A percentile compares a stretch with the other conserved stretches of the same genome.
phyloP scores from a whole-genome alignment of 768 basidiomycete species.

The Termitomyces sp. region DNA sequence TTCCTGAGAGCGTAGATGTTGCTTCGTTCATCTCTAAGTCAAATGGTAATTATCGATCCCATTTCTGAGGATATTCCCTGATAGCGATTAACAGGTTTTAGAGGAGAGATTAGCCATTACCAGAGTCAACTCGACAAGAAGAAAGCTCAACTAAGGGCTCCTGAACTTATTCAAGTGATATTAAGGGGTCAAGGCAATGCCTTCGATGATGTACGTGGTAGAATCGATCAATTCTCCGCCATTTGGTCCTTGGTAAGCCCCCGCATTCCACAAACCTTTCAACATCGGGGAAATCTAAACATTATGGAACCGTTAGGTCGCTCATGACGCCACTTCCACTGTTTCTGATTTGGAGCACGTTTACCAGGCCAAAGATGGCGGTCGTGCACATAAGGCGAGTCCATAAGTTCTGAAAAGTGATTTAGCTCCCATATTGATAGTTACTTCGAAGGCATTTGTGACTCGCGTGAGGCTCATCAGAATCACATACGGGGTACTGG shows the following conservation, averaged over 20 bases:
- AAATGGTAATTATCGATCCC: background rate
- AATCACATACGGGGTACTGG: slow-evolving; percentile 1
- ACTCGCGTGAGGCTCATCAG: slow-evolving; percentile 3
- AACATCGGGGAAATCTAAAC: background rate
- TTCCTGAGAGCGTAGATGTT: background rate
- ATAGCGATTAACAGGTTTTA: background rate
- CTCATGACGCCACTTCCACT: slow-evolving; percentile 1
- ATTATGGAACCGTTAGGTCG: background rate
- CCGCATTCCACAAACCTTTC: background rate
- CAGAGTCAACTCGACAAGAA: slow-evolving; percentile 5
- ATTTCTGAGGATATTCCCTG: background rate
- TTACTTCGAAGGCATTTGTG: slow-evolving; percentile 2
- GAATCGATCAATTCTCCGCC: slow-evolving; percentile 1
- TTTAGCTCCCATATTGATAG: background rate
- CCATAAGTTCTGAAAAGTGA: too few relatives aligned
- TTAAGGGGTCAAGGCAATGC: slow-evolving; percentile 2
- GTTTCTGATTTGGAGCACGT: background rate
- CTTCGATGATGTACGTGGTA: slow-evolving; percentile 9
- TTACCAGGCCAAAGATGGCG: background rate
- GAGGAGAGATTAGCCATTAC: background rate
- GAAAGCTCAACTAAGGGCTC: background rate
- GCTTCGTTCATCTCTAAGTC: background rate
- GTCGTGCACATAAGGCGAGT: background rate
- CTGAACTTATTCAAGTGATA: slow-evolving; percentile 4
- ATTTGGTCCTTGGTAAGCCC: slow-evolving; percentile 4